Conservation (phyloP, 2,329 filamentous ascomycete species). For the Aspergillus hiratsukae region DNA sequence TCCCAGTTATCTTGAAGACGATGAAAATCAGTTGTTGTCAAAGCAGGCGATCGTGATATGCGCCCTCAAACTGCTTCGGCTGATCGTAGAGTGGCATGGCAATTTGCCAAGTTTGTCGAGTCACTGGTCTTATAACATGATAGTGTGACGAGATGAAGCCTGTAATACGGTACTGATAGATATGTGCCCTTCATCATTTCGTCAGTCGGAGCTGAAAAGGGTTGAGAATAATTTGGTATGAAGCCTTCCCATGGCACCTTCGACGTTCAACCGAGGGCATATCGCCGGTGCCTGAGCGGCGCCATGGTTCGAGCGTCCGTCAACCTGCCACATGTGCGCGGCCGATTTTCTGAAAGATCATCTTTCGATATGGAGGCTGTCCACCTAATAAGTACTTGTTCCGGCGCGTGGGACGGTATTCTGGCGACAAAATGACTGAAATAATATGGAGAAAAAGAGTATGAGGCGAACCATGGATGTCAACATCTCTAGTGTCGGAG, state of each 20-base stretch:
- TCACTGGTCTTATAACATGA: background rate
- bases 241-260: background rate
- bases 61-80: background rate
- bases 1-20: slow-evolving; percentile 6
- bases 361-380: background rate
- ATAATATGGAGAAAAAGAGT: too few relatives aligned
- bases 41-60: background rate
- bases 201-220: background rate
- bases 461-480: too few relatives aligned
- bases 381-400: background rate
- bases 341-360: background rate
- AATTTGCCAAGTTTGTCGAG: background rate
- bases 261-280: background rate
- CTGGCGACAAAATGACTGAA: background rate
- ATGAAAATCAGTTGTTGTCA: background rate
- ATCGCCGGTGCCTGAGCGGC: background rate
- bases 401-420: background rate
- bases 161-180: background rate
- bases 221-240: background rate
- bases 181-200: background rate
- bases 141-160: background rate
- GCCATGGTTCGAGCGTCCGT: background rate
- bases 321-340: background rate
- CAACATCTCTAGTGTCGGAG: background rate
- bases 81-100: background rate